A percentile compares a stretch with the other conserved stretches of the same genome.
Evolutionary conservation across 495 filamentous ascomycete genomes (phyloP).

Genomic region (Mytilinidion resinicola): DNA sequence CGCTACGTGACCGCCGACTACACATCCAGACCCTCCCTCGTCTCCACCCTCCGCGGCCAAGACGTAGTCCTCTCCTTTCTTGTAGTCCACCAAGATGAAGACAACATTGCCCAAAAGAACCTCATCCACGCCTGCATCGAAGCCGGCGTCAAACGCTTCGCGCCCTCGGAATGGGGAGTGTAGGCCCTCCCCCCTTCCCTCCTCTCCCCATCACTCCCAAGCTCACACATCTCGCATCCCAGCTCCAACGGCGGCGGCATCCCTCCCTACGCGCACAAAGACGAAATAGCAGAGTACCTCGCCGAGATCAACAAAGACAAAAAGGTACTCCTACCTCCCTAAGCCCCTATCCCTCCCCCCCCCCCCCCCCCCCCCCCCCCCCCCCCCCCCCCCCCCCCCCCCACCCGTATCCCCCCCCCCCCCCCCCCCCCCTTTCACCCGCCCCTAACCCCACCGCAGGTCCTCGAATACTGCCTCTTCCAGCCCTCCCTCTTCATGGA

Average conservation of each 20-base stretch:
- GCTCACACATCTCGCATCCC: neutral
- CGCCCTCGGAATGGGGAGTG: conserved; percentile 28
- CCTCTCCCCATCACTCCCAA: neutral
- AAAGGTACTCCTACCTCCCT: neutral
- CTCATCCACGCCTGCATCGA: conserved; percentile 32
- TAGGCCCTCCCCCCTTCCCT: neutral
- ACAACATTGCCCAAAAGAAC: conserved; percentile 38
- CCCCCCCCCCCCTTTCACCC: neutral
- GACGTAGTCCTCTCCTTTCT: conserved; percentile 55
- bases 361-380: neutral
- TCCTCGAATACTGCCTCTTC: conserved; percentile 21
- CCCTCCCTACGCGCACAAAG: conserved; percentile 14
- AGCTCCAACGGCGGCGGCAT: conserved; percentile 11
- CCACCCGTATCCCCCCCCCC: too few species aligned
- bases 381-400: too few species aligned
- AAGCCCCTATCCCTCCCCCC: neutral
- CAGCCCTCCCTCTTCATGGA: conserved; percentile 22
- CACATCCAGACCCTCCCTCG: conserved; percentile 23
- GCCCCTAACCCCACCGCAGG: too few species aligned
- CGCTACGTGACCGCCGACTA: neutral
- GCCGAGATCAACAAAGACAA: conserved; percentile 10
- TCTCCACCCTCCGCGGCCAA: conserved; percentile 40
- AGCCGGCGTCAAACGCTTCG: conserved; percentile 21
- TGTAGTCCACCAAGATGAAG: conserved; percentile 32
- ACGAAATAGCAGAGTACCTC: conserved; percentile 13